Evolutionary conservation across 129 eudicot genomes (phyloP), one percentile per base, ranked within the genome.

Genomic region (Flaveria robusta): DNA sequence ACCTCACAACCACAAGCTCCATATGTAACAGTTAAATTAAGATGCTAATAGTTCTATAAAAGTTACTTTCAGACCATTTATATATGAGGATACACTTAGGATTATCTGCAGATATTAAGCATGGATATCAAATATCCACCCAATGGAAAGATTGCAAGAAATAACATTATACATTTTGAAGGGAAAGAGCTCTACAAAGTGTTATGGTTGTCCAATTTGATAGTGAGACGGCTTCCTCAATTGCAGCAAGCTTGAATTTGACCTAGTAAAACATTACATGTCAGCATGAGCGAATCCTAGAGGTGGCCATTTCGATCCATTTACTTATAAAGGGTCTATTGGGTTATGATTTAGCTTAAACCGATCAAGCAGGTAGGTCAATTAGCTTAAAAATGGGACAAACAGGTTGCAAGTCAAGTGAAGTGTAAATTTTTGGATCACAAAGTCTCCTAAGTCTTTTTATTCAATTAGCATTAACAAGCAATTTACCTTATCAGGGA

Each of bases 121-220:
- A 49, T 6, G 15, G 19, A 49, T 49, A 49, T 12, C 15, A 16
- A 51, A 51, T 16, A 51, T 51, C 59, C 41, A 75, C 59, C 71
- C 13, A 62, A 7, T 64, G 65, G 37, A 51, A 51, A 79, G 43
- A 31, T 27, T 64, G 19, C 47, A 4, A 64, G 76, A 54, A 54
- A 68, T 67, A 81, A 49, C 51, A 68, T 82, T 73, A 4, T 94
- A 94, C 99, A 74, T 74, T 94, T 77, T 94, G 88, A 81, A 94
- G 93, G 73, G 97, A 91, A 75, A 94, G 99, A 60, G 81, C 90
- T 81, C 99, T 89, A 77, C 99, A 94, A 74, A 85, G 70, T 54
- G 99, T 86, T 68, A 91, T 83, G 54, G 88, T 91, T 69, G 99
- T 85, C 99, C 99, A 94, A 15, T 86, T 77, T 59, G 98, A 89